A percentile compares a stretch with the other conserved stretches of the same genome.
phyloP scores from a whole-genome alignment of 2,329 filamentous ascomycete species.

The Scytalidium sp. region DNA sequence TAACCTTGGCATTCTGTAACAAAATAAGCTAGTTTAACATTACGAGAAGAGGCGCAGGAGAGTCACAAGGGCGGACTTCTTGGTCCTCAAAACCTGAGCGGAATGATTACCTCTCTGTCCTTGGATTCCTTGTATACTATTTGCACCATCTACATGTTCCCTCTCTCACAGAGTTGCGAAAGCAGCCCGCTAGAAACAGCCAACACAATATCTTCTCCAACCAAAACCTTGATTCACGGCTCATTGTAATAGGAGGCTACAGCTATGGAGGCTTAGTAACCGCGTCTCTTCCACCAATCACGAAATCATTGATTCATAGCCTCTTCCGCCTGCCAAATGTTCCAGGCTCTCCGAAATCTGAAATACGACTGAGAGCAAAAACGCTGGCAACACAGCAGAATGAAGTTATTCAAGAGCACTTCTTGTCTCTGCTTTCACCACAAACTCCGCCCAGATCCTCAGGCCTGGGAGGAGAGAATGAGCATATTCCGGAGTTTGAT shows the following conservation, averaged over 20 bases:
- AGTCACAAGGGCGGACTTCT: conserved; percentile 74
- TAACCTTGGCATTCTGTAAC: neutral
- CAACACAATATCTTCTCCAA: conserved; percentile 16
- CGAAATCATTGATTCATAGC: conserved; percentile 32
- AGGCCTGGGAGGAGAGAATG: conserved; percentile 5
- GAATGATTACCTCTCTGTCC: conserved; percentile 77
- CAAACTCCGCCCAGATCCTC: conserved; percentile 1
- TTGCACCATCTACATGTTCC: conserved; percentile 44
- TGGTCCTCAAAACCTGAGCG: conserved; percentile 84
- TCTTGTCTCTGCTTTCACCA: conserved; percentile 11
- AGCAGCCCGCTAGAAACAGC: neutral
- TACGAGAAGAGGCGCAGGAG: conserved; percentile 65
- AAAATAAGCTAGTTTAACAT: neutral
- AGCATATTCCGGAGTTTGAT: conserved; percentile 7
- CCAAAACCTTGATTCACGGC: conserved; percentile 22
- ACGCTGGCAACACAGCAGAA: conserved; percentile 64
- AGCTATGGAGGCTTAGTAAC: conserved; percentile 88
- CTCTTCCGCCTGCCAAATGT: conserved; percentile 54
- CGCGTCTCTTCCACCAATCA: conserved; percentile 61
- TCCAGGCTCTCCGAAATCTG: conserved; percentile 57
- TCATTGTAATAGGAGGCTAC: conserved; percentile 72
- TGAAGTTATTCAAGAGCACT: conserved; percentile 15
- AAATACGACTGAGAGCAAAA: conserved; percentile 68
- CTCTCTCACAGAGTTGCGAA: neutral
- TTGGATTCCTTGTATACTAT: conserved; percentile 78